Base-by-base conservation (phyloP, 2,329 filamentous ascomycete species). In the Aspergillus nomiae region DNA sequence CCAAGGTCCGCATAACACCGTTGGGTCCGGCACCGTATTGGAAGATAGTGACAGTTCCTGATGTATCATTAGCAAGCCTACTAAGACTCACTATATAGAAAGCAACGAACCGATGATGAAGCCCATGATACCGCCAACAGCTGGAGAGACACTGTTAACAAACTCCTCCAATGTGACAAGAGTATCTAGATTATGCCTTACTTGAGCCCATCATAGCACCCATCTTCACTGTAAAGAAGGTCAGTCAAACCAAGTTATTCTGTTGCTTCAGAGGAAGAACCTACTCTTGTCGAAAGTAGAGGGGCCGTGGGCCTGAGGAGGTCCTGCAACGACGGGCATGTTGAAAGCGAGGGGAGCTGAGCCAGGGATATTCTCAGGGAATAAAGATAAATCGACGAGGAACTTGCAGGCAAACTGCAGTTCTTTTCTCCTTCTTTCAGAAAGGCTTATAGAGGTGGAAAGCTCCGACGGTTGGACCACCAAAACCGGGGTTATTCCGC, bases 141-240 rank as follows among this genome's bases (percentile, higher is more conserved):
- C 95, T 98, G 48, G 63, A 51, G 26, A 59, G 50, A 3, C 46
- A 26, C 38, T 21, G 51, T 62, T 62, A 64, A 59, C 56, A 45
- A 59, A 10, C 28, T 62, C 30, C 24, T 11, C n/a, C 11, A 61
- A 32, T 34, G 55, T 7, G n/a, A 48, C 19, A 26, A 21, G 16
- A 21, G 50, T 56, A 55, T 56, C 19, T 10, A 41, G n/a, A n/a
- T 46, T 41, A 65, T 53, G 53, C 87, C 93, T 74, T 91, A 98
- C 94, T 96, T 78, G 93, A 92, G 71, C 95, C 95, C 93, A 98
- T 98, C 90, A 99, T 90, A 67, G 91, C 93, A 72, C 95, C 95
- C 93, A 98, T 97, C 85, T 97, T 97, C 79, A 94, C 93, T 96
- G 77, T 71, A 67, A 56, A 62, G 46, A 43, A 65, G 32, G 77